These are phyloP conservation scores for Soucietia sequanensis DNA, from an alignment of 805 yeast species.

Conservation along the genomic window DNA sequence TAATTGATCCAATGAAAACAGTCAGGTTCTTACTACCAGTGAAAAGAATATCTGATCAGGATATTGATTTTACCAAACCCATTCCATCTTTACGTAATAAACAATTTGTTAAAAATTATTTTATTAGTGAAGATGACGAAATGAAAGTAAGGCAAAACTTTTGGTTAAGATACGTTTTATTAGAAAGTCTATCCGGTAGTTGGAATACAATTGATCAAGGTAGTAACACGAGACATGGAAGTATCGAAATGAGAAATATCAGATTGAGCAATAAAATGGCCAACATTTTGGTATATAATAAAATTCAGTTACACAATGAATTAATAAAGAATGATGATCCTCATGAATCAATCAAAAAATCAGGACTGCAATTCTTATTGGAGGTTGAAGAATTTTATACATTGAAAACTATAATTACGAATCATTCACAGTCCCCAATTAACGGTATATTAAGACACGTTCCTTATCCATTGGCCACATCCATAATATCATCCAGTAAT, in stretches of 20 bases:
- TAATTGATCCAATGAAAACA: constrained; percentile 27
- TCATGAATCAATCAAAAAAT: constrained; percentile 9
- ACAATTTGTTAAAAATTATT: constrained; percentile 65
- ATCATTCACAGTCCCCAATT: constrained; percentile 42
- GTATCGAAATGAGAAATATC: constrained; percentile 64
- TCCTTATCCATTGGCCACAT: constrained; percentile 35
- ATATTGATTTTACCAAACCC: constrained; percentile 43
- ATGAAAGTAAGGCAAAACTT: constrained; percentile 58
- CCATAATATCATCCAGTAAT: constrained; percentile 3
- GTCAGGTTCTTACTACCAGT: constrained; percentile 71
- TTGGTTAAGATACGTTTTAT: constrained; percentile 75
- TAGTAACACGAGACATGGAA: constrained; percentile 44
- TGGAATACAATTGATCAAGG: constrained; percentile 49
- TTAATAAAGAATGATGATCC: constrained; percentile 14
- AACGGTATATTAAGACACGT: constrained; percentile 62
- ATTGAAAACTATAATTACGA: constrained; percentile 48
- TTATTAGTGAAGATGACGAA: constrained; percentile 55
- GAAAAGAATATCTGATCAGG: constrained; percentile 47
- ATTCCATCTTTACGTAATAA: constrained; percentile 72
- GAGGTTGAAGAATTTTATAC: constrained; percentile 50
- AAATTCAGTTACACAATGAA: constrained; percentile 42
- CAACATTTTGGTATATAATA: constrained; percentile 49
- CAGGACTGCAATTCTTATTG: constrained; percentile 31
- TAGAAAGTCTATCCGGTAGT: constrained; percentile 56
- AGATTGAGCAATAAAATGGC: constrained; percentile 63